These are phyloP conservation scores for Fagopyrum esculentum DNA, from an alignment of 148 eudicot genomes.

Conservation along the genomic window DNA sequence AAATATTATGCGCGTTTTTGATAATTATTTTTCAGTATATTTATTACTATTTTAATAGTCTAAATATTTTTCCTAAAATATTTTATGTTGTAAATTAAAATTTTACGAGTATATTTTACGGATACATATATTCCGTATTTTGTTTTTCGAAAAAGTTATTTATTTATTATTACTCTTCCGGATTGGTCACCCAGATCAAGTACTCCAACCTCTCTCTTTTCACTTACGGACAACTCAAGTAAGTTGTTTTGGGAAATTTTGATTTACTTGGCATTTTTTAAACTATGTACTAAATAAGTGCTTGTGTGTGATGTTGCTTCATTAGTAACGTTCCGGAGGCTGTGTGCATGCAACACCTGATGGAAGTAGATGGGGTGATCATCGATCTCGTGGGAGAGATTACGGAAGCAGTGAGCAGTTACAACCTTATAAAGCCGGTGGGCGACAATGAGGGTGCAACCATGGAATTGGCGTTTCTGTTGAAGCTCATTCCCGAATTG, in stretches of 20 bases:
- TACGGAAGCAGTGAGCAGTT: constrained; percentile 34
- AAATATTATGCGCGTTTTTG: no score
- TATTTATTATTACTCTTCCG: constrained; percentile 23
- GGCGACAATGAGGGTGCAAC: neutral
- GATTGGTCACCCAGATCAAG: constrained; percentile 55
- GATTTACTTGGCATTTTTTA: neutral
- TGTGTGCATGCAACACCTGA: constrained; percentile 66
- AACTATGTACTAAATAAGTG: neutral
- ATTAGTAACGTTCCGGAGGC: constrained; percentile 56
- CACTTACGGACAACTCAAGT: constrained; percentile 49
- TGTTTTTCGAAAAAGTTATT: no score
- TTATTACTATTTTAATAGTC: no score
- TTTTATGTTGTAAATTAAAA: no score
- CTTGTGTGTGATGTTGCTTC: neutral
- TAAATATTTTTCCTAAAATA: no score
- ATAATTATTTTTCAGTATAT: no score
- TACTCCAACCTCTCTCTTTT: constrained; percentile 58
- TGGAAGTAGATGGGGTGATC: constrained; percentile 76
- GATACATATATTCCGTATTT: no score
- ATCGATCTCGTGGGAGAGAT: constrained; percentile 66
- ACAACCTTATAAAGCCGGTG: constrained; percentile 25
- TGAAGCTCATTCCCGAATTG: constrained; percentile 44
- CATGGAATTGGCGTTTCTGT: constrained; percentile 37
- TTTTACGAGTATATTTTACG: no score
- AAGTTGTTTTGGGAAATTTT: neutral